Base-by-base conservation (phyloP, 139 green algal species). In the Auxenochlorella pyrenoidosa region DNA sequence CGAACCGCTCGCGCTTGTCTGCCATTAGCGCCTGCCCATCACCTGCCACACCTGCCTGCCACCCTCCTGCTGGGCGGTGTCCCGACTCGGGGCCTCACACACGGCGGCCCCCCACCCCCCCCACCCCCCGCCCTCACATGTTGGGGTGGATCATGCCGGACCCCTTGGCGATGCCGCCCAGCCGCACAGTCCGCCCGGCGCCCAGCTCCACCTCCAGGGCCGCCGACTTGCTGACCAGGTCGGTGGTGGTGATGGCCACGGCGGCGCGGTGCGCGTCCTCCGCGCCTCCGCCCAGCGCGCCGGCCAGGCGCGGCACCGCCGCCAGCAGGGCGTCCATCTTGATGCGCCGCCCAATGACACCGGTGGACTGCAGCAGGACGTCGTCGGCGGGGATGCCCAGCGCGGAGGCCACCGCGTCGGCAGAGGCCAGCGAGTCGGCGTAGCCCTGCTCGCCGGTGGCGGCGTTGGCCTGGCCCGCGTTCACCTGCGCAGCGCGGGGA, bases 81-180 rank as follows among this genome's bases (percentile, higher is more conserved):
- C n/a, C n/a, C n/a, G n/a, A n/a, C n/a, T n/a, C n/a, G n/a, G n/a
- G n/a, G n/a, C n/a, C n/a, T n/a, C 47, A 54, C 47, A 54, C 47
- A 54, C 47, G 10, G n/a, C n/a, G n/a, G n/a, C n/a, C 47, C 6
- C 47, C 6, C 47, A 19, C 36, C 1, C 72, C 75, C 15, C 44
- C 75, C 44, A 40, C 12, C 22, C 41, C 41, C 75, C 28, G 6
- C 41, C 32, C 82, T 51, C 82, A 86, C 98, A 99, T 99, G 94
- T 99, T 99, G 82, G 98, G 98, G 92, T 99, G 97, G 88, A 99
- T 99, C 98, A 99, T 99, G 70, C 98, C 98, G 12, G 91, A 97
- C 41, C 98, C 98, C 92, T 99, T 99, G 85, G 94, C 95, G 88
- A 99, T 98, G 79, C 97, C 97, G 30, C 97, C 97, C 54, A 99